Evolutionary conservation across 163 green algal genomes (phyloP).

Genomic region (Scenedesmus sp.): DNA sequence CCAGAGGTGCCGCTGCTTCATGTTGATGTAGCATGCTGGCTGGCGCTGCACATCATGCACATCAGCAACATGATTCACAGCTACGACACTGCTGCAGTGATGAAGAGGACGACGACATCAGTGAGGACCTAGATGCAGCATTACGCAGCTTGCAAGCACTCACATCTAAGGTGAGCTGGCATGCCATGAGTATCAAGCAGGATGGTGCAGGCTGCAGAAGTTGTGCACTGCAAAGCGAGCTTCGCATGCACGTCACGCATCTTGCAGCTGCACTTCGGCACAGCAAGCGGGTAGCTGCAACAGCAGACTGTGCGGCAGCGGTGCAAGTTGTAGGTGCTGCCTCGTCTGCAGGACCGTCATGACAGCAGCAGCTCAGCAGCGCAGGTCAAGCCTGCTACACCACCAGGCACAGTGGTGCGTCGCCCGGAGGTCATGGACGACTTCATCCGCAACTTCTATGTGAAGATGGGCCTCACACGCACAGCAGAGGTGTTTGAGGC

Average conservation of each 20-base stretch:
- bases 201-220: background rate
- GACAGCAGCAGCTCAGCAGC: constrained; percentile 29
- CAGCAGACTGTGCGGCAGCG: background rate
- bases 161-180: constrained; percentile 55
- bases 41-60: background rate
- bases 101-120: constrained; percentile 75
- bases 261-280: background rate
- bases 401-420: constrained; percentile 69
- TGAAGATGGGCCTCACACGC: constrained; percentile 78
- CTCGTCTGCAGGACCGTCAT: background rate
- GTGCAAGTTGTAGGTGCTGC: constrained; percentile 52
- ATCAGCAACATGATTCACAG: background rate
- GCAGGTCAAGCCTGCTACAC: constrained; percentile 21
- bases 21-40: background rate
- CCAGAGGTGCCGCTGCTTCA: background rate
- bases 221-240: background rate
- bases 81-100: constrained; percentile 60
- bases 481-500: constrained; percentile 89
- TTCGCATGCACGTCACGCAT: background rate
- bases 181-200: background rate
- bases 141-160: constrained; percentile 78
- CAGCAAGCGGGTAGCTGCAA: background rate
- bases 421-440: constrained; percentile 90
- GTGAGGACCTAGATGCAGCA: constrained; percentile 84
- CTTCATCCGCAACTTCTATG: constrained; percentile 90